Conservation (phyloP, 2,329 filamentous ascomycete species). For the Aspergillus fijiensis region DNA sequence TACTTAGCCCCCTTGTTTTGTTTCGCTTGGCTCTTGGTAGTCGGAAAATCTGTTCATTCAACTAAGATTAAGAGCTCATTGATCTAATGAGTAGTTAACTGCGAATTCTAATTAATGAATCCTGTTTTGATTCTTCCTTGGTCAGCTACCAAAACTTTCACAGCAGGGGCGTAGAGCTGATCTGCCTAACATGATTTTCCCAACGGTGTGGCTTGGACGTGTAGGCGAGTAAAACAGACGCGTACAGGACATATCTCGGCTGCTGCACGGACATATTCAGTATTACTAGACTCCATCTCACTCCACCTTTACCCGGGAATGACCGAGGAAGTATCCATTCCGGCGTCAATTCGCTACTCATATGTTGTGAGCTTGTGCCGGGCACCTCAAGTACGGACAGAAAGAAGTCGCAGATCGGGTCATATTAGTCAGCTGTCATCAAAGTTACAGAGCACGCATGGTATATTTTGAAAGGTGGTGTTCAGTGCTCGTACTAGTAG, state of each 20-base stretch:
- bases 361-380: neutral
- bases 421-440: too few relatives aligned
- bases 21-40: neutral
- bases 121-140: neutral
- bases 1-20: too few relatives aligned
- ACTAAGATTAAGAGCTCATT: too few relatives aligned
- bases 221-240: constrained; percentile 33
- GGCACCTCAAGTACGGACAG: too few relatives aligned
- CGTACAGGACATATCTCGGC: constrained; percentile 32
- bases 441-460: too few relatives aligned
- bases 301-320: constrained; percentile 27
- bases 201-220: neutral
- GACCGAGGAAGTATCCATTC: constrained; percentile 17
- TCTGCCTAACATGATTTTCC: neutral
- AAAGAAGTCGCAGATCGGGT: too few relatives aligned
- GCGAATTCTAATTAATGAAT: too few relatives aligned
- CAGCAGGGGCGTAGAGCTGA: neutral
- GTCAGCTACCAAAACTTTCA: neutral
- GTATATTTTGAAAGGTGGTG: too few relatives aligned
- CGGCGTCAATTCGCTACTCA: neutral
- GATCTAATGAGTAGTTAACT: too few relatives aligned
- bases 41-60: too few relatives aligned
- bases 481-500: too few relatives aligned
- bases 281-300: constrained; percentile 8
- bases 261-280: constrained; percentile 35